Evolutionary conservation across 2,329 filamentous ascomycete species (phyloP).

Genomic region (Fusarium euwallaceae): DNA sequence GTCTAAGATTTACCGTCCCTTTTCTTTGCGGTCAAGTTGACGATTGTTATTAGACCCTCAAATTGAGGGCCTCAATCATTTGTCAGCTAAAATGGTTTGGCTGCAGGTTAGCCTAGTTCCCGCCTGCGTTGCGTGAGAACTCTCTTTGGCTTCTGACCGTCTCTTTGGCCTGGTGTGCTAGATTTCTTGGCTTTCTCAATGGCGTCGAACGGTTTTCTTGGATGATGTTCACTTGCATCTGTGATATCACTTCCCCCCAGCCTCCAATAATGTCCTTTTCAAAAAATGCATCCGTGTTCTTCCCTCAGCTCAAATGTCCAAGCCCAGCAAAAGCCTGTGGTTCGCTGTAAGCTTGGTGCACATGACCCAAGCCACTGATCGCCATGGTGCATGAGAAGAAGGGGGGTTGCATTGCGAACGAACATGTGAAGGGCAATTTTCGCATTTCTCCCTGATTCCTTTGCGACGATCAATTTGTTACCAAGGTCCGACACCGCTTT

Average conservation of each 20-base stretch:
- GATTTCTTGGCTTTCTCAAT: background rate
- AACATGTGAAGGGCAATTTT: constrained; percentile 36
- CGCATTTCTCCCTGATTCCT: constrained; percentile 9
- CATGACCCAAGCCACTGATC: constrained; percentile 39
- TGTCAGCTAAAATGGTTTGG: background rate
- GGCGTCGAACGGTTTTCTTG: background rate
- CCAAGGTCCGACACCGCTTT: constrained; percentile 13
- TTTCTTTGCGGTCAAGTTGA: background rate
- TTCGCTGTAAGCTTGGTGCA: constrained; percentile 11
- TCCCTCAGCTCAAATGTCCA: background rate
- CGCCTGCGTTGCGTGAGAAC: background rate
- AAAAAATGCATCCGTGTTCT: background rate
- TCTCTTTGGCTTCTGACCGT: background rate
- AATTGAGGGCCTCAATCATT: background rate
- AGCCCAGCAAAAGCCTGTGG: background rate
- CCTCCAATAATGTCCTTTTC: background rate
- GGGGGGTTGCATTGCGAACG: constrained; percentile 15
- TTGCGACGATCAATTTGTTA: background rate
- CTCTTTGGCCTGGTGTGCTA: background rate
- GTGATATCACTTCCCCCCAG: background rate
- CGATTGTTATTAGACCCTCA: background rate
- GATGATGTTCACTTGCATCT: background rate
- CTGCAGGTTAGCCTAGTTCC: constrained; percentile 1
- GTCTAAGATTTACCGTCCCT: background rate
- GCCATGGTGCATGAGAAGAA: constrained; percentile 26